Evolutionary conservation across 192 early-diverging fungal genomes (phyloP).

Genomic region (Umbelopsis vinacea): DNA sequence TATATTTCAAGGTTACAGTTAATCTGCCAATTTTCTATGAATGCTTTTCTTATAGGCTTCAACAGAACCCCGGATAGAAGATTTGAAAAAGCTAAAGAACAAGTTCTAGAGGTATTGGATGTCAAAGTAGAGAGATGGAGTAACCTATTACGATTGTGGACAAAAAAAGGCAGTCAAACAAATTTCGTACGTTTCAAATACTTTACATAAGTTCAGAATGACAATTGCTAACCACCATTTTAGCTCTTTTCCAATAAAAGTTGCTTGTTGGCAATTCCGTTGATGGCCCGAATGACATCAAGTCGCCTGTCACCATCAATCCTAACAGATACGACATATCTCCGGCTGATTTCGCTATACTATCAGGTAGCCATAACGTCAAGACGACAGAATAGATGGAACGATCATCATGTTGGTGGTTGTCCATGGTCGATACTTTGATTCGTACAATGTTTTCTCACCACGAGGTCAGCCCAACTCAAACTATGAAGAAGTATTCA

Average conservation of each 20-base stretch:
- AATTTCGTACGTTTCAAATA: not conserved
- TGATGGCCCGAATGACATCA: not conserved
- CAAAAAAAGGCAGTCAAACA: not conserved
- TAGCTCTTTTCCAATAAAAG: not conserved
- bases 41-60: not conserved
- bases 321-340: not conserved
- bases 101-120: not conserved
- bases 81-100: not conserved
- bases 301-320: not conserved
- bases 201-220: no score
- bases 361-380: not conserved
- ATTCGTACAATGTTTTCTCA: not conserved
- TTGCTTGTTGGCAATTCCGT: not conserved
- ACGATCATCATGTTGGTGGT: not conserved
- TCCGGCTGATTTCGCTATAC: no score
- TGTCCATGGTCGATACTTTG: not conserved
- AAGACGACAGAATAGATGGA: conserved; percentile 2
- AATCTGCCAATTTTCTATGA: not conserved
- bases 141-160: not conserved
- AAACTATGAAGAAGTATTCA: not conserved
- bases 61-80: not conserved
- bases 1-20: not conserved
- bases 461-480: not conserved
- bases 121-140: not conserved
- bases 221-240: not conserved